Conservation (phyloP, 2,329 filamentous ascomycete genomes). For the Sporothrix humicola region DNA sequence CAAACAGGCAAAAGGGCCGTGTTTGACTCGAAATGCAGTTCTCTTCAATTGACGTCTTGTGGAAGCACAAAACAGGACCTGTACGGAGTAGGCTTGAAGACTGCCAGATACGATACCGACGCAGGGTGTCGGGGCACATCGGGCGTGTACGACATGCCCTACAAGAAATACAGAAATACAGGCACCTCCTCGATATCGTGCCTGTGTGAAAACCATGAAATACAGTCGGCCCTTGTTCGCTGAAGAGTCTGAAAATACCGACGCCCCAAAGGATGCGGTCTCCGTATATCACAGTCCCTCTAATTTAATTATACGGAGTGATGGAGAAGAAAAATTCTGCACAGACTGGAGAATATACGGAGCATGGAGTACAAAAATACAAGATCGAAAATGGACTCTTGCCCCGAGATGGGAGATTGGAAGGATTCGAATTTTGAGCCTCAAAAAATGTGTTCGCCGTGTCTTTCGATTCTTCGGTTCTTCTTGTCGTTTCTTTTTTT, state of each 20-base stretch:
- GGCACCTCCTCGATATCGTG: too few species aligned
- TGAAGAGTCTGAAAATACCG: too few species aligned
- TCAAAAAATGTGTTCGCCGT: slow-evolving; percentile 8
- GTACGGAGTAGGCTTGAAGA: neutral
- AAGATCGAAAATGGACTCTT: neutral
- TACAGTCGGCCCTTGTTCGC: too few species aligned
- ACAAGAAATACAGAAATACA: neutral
- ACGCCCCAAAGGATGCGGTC: too few species aligned
- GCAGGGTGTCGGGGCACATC: neutral
- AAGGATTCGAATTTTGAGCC: neutral
- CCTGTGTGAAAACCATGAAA: too few species aligned
- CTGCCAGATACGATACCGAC: slow-evolving; percentile 7
- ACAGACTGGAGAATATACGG: neutral
- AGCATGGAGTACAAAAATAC: neutral
- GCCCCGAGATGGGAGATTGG: slow-evolving; percentile 21
- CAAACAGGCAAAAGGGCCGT: slow-evolving; percentile 24
- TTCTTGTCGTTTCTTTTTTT: too few species aligned
- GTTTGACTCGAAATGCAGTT: too few species aligned
- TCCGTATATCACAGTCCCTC: too few species aligned
- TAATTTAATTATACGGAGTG: too few species aligned
- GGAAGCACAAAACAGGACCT: neutral
- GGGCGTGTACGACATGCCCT: neutral
- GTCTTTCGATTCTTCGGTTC: neutral
- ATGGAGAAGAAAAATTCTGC: too few species aligned
- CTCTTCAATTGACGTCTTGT: neutral